These are phyloP conservation scores for Penicillium sclerotigenum DNA, from an alignment of 2,329 filamentous ascomycete genomes.

Conservation along the genomic window DNA sequence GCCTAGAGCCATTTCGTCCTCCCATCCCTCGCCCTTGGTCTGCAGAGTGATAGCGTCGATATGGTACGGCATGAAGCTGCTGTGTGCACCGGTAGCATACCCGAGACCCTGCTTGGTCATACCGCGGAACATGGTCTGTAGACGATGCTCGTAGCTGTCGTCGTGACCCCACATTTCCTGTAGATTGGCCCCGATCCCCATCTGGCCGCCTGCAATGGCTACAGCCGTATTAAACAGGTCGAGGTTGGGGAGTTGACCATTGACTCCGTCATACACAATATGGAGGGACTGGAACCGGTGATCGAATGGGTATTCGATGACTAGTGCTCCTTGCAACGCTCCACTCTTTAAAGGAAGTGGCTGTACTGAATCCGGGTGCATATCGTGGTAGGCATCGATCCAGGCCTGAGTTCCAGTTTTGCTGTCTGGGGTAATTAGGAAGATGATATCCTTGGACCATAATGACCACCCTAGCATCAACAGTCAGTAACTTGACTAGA, in stretches of 20 bases:
- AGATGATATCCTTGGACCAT: slow-evolving; percentile 98
- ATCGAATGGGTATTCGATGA: slow-evolving; percentile 87
- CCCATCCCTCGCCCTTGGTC: slow-evolving; percentile 86
- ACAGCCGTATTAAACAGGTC: slow-evolving; percentile 94
- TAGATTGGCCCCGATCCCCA: slow-evolving; percentile 79
- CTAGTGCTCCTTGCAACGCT: slow-evolving; percentile 85
- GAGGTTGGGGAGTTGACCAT: slow-evolving; percentile 91
- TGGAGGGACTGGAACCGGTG: slow-evolving; percentile 83
- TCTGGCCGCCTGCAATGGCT: slow-evolving; percentile 81
- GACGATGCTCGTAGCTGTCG: slow-evolving; percentile 74
- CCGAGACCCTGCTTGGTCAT: slow-evolving; percentile 92
- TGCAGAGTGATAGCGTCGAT: slow-evolving; percentile 93
- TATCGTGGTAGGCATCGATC: slow-evolving; percentile 96
- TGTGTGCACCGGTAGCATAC: slow-evolving; percentile 85
- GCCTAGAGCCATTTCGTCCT: slow-evolving; percentile 95
- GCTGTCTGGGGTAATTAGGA: slow-evolving; percentile 84
- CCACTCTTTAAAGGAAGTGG: slow-evolving; percentile 86
- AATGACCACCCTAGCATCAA: slow-evolving; percentile 72
- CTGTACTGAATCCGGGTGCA: slow-evolving; percentile 68
- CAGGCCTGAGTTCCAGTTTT: slow-evolving; percentile 89
- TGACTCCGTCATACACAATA: slow-evolving; percentile 90
- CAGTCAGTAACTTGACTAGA: slow-evolving; percentile 13
- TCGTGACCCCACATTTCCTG: slow-evolving; percentile 80
- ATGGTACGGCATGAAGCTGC: slow-evolving; percentile 95
- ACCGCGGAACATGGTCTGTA: slow-evolving; percentile 84